These are phyloP conservation scores for Porcisia deanei DNA, from an alignment of 208 protist genomes.

Conservation along the genomic window DNA sequence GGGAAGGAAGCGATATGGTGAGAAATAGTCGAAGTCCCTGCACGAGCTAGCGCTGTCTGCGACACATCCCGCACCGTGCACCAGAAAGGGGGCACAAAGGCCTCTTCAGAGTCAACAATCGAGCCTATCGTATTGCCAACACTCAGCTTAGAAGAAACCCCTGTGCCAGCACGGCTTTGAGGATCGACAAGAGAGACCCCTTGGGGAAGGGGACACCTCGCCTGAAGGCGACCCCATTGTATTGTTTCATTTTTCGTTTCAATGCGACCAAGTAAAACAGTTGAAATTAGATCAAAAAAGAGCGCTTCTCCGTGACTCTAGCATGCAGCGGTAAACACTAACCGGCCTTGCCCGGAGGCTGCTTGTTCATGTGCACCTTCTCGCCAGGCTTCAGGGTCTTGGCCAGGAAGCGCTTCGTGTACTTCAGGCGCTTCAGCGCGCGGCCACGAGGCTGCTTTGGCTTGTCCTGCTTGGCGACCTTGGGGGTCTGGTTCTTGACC, in stretches of 20 bases:
- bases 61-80: not conserved
- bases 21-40: conserved; percentile 4
- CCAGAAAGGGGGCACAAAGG: not conserved
- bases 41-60: not conserved
- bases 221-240: not conserved
- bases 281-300: conserved; percentile 2
- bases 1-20: conserved; percentile 96
- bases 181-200: not conserved
- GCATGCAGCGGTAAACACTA: conserved; percentile 32
- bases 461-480: conserved; percentile 96
- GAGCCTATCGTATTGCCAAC: not conserved
- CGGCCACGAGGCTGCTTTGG: conserved; percentile 94
- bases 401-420: conserved; percentile 97
- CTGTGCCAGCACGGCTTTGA: not conserved
- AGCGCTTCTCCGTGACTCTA: not conserved
- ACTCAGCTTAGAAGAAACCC: not conserved
- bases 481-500: conserved; percentile 98
- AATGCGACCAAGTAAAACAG: not conserved
- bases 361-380: conserved; percentile 94
- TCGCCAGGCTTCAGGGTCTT: conserved; percentile 92
- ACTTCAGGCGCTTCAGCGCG: conserved; percentile 97
- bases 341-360: conserved; percentile 89
- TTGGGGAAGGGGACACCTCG: not conserved
- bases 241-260: not conserved
- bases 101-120: not conserved